A percentile compares a stretch with the other conserved stretches of the same genome.
These are phyloP conservation scores for Rhytidiadelphus loreus DNA, from an alignment of 225 moss, liverwort and hornwort species.

Conservation along the genomic window DNA sequence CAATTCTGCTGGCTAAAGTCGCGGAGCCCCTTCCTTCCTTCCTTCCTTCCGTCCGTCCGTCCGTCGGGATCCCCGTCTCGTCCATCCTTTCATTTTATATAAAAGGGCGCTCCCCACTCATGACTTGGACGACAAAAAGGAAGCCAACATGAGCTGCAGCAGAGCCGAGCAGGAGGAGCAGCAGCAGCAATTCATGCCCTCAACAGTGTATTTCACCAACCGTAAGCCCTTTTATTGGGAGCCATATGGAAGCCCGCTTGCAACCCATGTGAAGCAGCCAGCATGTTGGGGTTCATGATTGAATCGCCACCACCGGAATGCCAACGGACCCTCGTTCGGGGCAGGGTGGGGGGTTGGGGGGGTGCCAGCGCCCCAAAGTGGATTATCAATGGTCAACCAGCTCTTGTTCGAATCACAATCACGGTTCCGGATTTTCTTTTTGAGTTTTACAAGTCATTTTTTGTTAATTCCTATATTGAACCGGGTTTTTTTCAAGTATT, in stretches of 20 bases:
- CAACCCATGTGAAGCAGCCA: background rate
- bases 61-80: background rate
- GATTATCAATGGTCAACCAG: background rate
- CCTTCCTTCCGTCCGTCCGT: no score
- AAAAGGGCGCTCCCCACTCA: background rate
- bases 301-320: no score
- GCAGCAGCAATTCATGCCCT: background rate
- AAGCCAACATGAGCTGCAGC: background rate
- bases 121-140: background rate
- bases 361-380: background rate
- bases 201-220: background rate
- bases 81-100: background rate
- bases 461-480: background rate
- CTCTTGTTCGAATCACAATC: background rate
- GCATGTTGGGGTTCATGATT: background rate
- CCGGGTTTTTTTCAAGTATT: accelerated
- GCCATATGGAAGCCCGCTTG: background rate
- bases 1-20: background rate
- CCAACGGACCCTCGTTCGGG: no score
- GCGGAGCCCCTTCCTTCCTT: background rate
- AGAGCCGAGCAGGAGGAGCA: no score
- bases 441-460: background rate
- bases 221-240: background rate
- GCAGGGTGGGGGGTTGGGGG: no score
- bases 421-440: background rate